Evolutionary conservation across 2,329 filamentous ascomycete genomes (phyloP).

Genomic region (Bipolaris cookei): DNA sequence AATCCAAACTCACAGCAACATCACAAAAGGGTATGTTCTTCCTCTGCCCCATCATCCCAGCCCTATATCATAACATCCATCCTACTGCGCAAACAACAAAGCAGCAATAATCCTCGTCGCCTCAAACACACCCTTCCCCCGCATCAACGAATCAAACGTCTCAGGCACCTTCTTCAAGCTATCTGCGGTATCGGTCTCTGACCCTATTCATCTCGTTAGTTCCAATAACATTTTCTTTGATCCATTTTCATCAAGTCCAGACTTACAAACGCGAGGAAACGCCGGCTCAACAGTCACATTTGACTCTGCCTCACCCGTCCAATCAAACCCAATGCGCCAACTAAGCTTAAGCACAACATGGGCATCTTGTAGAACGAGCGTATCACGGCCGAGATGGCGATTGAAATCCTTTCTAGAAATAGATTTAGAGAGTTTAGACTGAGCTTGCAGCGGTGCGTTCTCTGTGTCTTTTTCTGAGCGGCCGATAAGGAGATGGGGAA

Average conservation of each 20-base stretch:
- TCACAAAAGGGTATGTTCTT: background rate
- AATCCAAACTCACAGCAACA: background rate
- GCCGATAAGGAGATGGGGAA: conserved; percentile 45
- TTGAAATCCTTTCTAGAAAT: conserved; percentile 57
- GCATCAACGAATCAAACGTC: conserved; percentile 66
- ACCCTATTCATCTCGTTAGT: conserved; percentile 51
- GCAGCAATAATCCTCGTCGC: conserved; percentile 67
- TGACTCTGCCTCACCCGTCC: conserved; percentile 73
- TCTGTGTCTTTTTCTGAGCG: conserved; percentile 24
- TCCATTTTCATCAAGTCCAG: background rate
- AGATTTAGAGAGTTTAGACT: conserved; percentile 16
- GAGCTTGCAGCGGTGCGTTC: conserved; percentile 24
- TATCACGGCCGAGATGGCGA: conserved; percentile 49
- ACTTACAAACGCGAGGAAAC: conserved; percentile 68
- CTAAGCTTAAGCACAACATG: conserved; percentile 59
- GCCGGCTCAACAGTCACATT: conserved; percentile 62
- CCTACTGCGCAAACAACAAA: conserved; percentile 54
- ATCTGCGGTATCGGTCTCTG: conserved; percentile 62
- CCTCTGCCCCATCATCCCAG: background rate
- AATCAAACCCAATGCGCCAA: conserved; percentile 72
- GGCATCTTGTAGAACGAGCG: conserved; percentile 41
- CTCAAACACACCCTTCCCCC: conserved; percentile 60
- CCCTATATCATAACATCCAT: background rate
- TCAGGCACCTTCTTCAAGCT: conserved; percentile 64
- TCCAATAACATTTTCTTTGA: background rate